Percentiles rank a stretch among this genome's conserved stretches.
These are phyloP conservation scores for Microstegium vimineum DNA, from an alignment of 176 grass and related monocot genomes.

Conservation along the genomic window DNA sequence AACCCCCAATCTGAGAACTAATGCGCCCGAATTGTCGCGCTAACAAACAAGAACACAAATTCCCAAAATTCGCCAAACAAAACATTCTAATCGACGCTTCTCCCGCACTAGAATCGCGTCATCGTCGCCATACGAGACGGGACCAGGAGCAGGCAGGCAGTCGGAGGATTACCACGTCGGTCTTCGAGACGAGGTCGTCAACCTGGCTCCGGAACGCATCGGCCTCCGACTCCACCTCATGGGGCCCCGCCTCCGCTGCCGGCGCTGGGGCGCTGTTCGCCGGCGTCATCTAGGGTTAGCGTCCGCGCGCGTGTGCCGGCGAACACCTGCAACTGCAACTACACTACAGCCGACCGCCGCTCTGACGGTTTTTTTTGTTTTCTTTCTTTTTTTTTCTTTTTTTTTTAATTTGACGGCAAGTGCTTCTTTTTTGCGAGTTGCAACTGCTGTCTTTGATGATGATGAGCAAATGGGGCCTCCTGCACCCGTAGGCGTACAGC, in stretches of 20 bases:
- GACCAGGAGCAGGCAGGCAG: not conserved
- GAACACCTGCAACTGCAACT: conserved; percentile 2
- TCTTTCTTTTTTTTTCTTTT: not conserved
- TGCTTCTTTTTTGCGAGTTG: no score
- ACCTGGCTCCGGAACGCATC: conserved; percentile 42
- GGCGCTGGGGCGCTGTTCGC: not conserved
- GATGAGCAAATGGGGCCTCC: not conserved
- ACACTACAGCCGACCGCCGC: conserved; percentile 2
- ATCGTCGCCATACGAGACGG: not conserved
- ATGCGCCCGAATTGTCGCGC: not conserved
- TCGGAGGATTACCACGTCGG: conserved; percentile 38
- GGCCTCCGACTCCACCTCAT: conserved; percentile 9
- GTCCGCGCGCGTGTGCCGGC: not conserved
- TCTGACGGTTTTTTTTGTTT: not conserved
- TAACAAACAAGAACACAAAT: not conserved
- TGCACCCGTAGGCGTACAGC: not conserved
- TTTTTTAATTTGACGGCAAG: not conserved
- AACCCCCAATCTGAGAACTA: not conserved
- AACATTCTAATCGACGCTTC: not conserved
- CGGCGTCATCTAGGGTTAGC: conserved; percentile 39
- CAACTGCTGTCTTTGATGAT: not conserved
- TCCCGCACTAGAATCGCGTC: not conserved
- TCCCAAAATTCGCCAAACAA: not conserved
- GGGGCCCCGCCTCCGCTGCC: not conserved
- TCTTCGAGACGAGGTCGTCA: conserved; percentile 42